phyloP scores from a whole-genome alignment of 176 grass and related monocot species.

The Hordeum marinum region DNA sequence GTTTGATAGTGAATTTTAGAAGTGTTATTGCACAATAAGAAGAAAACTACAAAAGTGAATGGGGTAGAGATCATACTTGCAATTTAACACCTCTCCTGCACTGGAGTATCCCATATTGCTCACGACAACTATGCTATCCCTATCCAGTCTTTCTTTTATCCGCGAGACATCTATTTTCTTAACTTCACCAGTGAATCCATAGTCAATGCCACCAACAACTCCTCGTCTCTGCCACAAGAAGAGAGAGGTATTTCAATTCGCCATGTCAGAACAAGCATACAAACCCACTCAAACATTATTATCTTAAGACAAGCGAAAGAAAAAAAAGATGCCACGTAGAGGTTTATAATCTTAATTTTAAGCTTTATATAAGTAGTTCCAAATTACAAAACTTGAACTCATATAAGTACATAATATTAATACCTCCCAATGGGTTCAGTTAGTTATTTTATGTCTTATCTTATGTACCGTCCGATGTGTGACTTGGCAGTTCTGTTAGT shows the following conservation, averaged over 20 bases:
- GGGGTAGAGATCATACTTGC: slow-evolving; percentile 61
- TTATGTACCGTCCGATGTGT: neutral
- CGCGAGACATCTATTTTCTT: slow-evolving; percentile 85
- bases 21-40: neutral
- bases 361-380: neutral
- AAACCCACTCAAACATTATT: slow-evolving; percentile 8
- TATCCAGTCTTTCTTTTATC: slow-evolving; percentile 91
- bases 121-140: slow-evolving; percentile 85
- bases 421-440: neutral
- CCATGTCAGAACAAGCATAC: neutral
- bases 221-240: slow-evolving; percentile 54
- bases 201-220: slow-evolving; percentile 59
- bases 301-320: neutral
- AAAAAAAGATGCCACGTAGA: neutral
- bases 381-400: neutral
- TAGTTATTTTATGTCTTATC: neutral
- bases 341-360: neutral
- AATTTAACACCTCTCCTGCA: slow-evolving; percentile 84
- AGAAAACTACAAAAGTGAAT: slow-evolving; percentile 21
- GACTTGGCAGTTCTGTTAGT: neutral
- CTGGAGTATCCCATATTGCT: slow-evolving; percentile 93
- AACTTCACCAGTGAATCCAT: slow-evolving; percentile 86
- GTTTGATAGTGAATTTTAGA: slow-evolving; percentile 5
- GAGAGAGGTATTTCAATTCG: slow-evolving; percentile 28
- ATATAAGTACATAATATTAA: slow-evolving; percentile 1